Conservation (phyloP, 805 yeast species). For the Lachancea quebecensis region DNA sequence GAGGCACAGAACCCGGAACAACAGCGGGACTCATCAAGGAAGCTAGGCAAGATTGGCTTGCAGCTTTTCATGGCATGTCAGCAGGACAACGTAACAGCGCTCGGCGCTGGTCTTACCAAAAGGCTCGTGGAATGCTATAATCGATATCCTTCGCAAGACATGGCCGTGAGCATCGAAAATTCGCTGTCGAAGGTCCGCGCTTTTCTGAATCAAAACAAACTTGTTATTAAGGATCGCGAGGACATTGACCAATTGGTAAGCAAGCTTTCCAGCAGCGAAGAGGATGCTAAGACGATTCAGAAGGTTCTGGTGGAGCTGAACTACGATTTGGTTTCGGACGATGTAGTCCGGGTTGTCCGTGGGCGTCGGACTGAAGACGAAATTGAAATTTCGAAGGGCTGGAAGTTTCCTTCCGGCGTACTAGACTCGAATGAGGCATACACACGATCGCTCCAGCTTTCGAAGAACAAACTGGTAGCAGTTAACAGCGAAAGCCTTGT, state of each 20-base stretch:
- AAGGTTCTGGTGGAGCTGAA: constrained; percentile 19
- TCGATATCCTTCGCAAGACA: constrained; percentile 14
- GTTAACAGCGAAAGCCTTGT: constrained; percentile 18
- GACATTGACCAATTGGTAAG: constrained; percentile 18
- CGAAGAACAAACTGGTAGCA: constrained; percentile 21
- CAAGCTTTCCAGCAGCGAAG: constrained; percentile 8
- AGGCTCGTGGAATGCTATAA: constrained; percentile 15
- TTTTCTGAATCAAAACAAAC: constrained; percentile 12
- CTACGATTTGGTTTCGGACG: constrained; percentile 25
- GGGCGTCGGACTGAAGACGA: constrained; percentile 24
- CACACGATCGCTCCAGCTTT: constrained; percentile 22
- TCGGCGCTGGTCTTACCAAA: constrained; percentile 17
- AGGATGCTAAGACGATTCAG: constrained; percentile 16
- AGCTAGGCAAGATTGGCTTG: constrained; percentile 23
- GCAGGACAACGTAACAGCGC: constrained; percentile 14
- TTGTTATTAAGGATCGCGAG: constrained; percentile 9
- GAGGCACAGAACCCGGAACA: constrained; percentile 11
- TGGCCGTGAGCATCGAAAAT: constrained; percentile 12
- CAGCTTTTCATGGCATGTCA: constrained; percentile 22
- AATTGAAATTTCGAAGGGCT: constrained; percentile 28
- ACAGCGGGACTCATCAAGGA: constrained; percentile 9
- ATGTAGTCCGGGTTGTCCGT: constrained; percentile 25
- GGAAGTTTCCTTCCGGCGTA: constrained; percentile 26
- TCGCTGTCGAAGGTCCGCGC: constrained; percentile 13
- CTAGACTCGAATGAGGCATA: constrained; percentile 26